Conservation (phyloP, 179 eudicot species). For the Gypsophila paniculata region DNA sequence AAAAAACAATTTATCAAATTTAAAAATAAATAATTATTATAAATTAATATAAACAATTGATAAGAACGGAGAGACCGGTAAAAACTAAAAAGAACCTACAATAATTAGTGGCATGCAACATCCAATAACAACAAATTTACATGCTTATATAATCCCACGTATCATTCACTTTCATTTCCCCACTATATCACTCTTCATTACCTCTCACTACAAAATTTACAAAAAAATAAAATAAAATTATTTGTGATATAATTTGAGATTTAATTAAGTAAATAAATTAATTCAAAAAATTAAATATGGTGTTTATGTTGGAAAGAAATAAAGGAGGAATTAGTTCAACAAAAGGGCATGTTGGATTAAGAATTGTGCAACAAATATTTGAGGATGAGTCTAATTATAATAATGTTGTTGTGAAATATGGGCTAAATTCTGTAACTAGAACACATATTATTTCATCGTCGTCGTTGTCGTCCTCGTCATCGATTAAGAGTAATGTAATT, state of each 20-base stretch:
- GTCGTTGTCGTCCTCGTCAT: background rate
- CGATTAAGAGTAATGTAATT: constrained; percentile 1
- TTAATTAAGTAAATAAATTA: background rate
- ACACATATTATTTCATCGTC: constrained; percentile 7
- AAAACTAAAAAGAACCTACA: no score
- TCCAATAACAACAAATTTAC: background rate
- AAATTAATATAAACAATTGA: no score
- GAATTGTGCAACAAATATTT: constrained; percentile 21
- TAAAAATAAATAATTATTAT: no score
- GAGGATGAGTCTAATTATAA: constrained; percentile 3
- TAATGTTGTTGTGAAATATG: constrained; percentile 30
- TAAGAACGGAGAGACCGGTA: no score
- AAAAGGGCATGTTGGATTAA: constrained; percentile 19
- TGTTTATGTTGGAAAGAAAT: constrained; percentile 1
- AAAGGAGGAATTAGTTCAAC: constrained; percentile 5
- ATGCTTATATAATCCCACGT: constrained; percentile 16
- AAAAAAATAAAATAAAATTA: background rate
- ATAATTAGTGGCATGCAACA: background rate
- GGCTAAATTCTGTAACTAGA: constrained; percentile 23
- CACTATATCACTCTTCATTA: background rate
- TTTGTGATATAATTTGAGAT: background rate
- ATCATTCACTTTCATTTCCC: constrained; percentile 5
- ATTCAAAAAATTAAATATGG: background rate
- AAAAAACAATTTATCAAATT: no score
- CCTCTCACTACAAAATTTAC: background rate